Evolutionary conservation across 768 basidiomycete species (phyloP).

Genomic region (Mycena capillaripes): DNA sequence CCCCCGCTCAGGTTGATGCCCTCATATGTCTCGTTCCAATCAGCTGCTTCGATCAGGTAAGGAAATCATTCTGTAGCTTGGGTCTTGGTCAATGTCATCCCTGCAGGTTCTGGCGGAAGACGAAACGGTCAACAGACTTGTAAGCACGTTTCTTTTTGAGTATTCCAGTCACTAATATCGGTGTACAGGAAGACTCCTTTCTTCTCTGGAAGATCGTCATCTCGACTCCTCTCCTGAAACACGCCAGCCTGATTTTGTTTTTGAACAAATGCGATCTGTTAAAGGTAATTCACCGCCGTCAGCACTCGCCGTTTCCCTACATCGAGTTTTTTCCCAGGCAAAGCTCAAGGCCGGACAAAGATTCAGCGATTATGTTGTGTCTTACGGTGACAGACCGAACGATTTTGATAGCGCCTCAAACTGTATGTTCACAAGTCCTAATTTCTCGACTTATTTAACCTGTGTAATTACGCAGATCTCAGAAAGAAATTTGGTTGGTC

Average conservation of each 20-base stretch:
- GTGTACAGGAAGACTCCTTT: constrained; percentile 55
- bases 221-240: constrained; percentile 59
- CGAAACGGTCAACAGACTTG: constrained; percentile 33
- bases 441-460: neutral
- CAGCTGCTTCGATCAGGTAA: constrained; percentile 63
- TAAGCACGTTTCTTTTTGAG: neutral
- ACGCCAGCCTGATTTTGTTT: constrained; percentile 61
- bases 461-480: neutral
- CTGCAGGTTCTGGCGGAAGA: constrained; percentile 47
- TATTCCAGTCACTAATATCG: neutral
- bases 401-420: constrained; percentile 67
- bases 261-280: constrained; percentile 66
- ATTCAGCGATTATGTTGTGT: constrained; percentile 66
- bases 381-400: constrained; percentile 66
- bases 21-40: constrained; percentile 67
- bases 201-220: constrained; percentile 63
- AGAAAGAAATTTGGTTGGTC: neutral
- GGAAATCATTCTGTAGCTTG: neutral
- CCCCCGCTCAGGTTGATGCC: constrained; percentile 45
- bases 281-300: constrained; percentile 22
- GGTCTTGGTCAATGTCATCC: neutral
- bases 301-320: neutral
- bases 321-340: constrained; percentile 38
- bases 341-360: constrained; percentile 65
- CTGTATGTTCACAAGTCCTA: constrained; percentile 51